These are phyloP conservation scores for Mycena haematopus DNA, from an alignment of 768 basidiomycete genomes.

Conservation along the genomic window DNA sequence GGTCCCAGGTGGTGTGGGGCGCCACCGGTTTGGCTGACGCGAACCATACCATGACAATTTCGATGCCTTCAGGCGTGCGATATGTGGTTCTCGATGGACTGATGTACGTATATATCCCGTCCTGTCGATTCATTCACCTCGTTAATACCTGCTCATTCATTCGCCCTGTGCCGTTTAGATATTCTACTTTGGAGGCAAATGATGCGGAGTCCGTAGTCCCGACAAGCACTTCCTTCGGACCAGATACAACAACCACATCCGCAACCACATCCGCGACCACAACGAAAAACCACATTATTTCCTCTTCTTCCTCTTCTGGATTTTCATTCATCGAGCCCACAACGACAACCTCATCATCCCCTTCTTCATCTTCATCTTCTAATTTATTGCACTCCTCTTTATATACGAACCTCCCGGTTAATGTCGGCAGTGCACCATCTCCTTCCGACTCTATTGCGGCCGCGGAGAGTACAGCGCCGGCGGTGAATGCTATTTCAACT, in stretches of 20 bases:
- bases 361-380: slow-evolving; percentile 4
- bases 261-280: not conserved
- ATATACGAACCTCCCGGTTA: not conserved
- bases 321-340: slow-evolving; percentile 2
- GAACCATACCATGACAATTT: slow-evolving; percentile 15
- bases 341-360: not conserved
- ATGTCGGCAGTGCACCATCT: not conserved
- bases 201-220: not conserved
- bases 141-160: too few species aligned
- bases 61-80: not conserved
- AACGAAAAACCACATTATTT: not conserved
- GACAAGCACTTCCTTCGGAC: not conserved
- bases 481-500: slow-evolving; percentile 1
- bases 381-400: not conserved
- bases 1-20: slow-evolving; percentile 18
- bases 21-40: slow-evolving; percentile 4
- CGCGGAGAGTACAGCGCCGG: not conserved
- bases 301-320: not conserved
- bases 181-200: not conserved
- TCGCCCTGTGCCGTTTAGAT: too few species aligned
- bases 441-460: not conserved
- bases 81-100: slow-evolving; percentile 14
- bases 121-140: not conserved
- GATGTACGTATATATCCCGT: not conserved
- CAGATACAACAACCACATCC: too few species aligned